Base-by-base conservation (phyloP, 192 early-diverging fungal species). In the Fimicolochytrium jonesii region DNA sequence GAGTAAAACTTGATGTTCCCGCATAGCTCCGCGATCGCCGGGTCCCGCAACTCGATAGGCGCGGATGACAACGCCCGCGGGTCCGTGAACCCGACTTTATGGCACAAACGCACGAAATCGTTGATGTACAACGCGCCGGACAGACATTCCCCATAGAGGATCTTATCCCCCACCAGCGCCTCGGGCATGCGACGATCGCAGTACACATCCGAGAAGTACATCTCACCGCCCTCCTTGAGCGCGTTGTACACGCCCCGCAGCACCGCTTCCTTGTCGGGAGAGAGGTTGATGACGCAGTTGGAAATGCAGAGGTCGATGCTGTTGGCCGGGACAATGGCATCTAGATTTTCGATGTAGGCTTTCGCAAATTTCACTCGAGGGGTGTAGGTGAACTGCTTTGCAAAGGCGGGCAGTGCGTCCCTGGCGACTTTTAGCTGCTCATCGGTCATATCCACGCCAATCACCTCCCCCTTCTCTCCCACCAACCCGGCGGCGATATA, bases 401-500 rank as follows among this genome's bases (percentile, higher is more conserved):
- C 17, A 23, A 50, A 50, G 13, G n/a, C 0, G 11, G 0, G 48
- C 2, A 50, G 25, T 18, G 48, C 17, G 13, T 50, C 2, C 48
- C 23, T 13, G 13, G 48, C 48, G 17, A 50, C 48, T 50, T 18
- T 23, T 11, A 50, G 25, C 23, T 50, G 48, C 48, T 50, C 48
- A n/a, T 50, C 48, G 13, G 48, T 50, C 48, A 50, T 50, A 26
- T 50, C 48, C 48, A 50, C 48, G 13, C 48, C 48, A 50, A 50
- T 50, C 48, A 50, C 48, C 11, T n/a, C 13, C 13, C 48, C 48
- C 1, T 13, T 50, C 11, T 17, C 11, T 15, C 48, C 48, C 13
- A 50, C 48, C 48, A 50, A 50, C 23, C 48, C 48, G 13, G 48
- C 48, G 1, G 48, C 48, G 25, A 50, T n/a, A 50, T 50, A 50